These are phyloP conservation scores for Endogone sp. DNA, from an alignment of 192 early-diverging fungal genomes.

Conservation along the genomic window DNA sequence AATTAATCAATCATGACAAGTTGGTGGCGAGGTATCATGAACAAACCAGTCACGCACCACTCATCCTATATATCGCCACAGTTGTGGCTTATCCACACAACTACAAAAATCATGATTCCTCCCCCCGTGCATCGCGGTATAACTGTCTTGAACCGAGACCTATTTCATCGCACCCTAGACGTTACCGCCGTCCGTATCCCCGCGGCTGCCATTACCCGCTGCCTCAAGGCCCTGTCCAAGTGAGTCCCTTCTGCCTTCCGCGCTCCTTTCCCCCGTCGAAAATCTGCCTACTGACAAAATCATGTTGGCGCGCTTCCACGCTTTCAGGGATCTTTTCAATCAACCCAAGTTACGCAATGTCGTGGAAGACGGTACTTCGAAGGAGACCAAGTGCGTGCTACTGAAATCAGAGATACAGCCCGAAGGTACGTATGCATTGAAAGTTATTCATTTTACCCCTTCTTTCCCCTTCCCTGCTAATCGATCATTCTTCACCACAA, in stretches of 20 bases:
- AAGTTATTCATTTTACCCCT: background rate
- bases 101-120: background rate
- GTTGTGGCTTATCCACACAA: background rate
- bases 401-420: conserved; percentile 40
- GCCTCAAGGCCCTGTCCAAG: conserved; percentile 38
- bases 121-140: conserved; percentile 61
- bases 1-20: too few relatives aligned
- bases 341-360: conserved; percentile 65
- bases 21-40: too few relatives aligned
- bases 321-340: conserved; percentile 50
- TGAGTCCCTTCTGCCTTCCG: conserved; percentile 13
- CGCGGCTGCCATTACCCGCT: conserved; percentile 43
- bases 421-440: conserved; percentile 2
- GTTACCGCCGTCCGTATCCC: conserved; percentile 69
- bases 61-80: too few relatives aligned
- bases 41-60: too few relatives aligned
- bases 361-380: conserved; percentile 50
- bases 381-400: conserved; percentile 40
- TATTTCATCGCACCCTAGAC: conserved; percentile 56
- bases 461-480: conserved; percentile 9
- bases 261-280: background rate
- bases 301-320: conserved; percentile 4
- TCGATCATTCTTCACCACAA: too few relatives aligned
- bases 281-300: background rate
- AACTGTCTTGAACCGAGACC: conserved; percentile 57